These are phyloP conservation scores for Myxozyma neglecta DNA, from an alignment of 805 yeast species.

Conservation along the genomic window DNA sequence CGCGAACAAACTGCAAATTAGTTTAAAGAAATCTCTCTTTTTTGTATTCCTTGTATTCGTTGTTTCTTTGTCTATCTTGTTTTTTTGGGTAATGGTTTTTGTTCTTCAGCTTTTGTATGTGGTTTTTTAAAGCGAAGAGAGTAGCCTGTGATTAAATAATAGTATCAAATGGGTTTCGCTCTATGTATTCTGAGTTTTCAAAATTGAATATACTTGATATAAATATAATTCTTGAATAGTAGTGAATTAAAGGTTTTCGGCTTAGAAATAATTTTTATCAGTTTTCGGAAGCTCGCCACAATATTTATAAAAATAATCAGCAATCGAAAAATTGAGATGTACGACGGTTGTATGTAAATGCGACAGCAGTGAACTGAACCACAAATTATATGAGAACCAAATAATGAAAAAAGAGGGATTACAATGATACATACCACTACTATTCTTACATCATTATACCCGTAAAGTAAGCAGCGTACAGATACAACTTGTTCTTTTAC, in stretches of 20 bases:
- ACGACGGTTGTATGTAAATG: too few relatives aligned
- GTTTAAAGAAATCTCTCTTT: neutral
- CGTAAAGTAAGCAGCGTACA: neutral
- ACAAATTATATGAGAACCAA: too few relatives aligned
- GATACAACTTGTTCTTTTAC: neutral
- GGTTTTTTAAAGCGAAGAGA: neutral
- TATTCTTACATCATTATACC: neutral
- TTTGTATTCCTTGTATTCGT: neutral
- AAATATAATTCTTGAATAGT: too few relatives aligned
- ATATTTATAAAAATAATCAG: too few relatives aligned
- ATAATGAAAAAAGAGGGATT: too few relatives aligned
- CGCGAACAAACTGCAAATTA: slow-evolving; percentile 10
- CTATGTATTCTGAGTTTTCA: neutral
- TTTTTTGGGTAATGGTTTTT: neutral
- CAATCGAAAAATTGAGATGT: too few relatives aligned
- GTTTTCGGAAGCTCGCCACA: too few relatives aligned
- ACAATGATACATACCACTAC: too few relatives aligned
- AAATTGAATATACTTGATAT: neutral
- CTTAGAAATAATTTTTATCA: too few relatives aligned
- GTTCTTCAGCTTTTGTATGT: neutral
- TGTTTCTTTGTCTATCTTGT: neutral
- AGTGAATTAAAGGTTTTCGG: too few relatives aligned
- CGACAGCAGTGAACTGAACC: too few relatives aligned
- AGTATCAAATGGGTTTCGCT: neutral
- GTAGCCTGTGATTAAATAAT: neutral